Evolutionary conservation across 805 yeast genomes (phyloP), one percentile per base, ranked within the genome.

Genomic region (Candida insectorum): DNA sequence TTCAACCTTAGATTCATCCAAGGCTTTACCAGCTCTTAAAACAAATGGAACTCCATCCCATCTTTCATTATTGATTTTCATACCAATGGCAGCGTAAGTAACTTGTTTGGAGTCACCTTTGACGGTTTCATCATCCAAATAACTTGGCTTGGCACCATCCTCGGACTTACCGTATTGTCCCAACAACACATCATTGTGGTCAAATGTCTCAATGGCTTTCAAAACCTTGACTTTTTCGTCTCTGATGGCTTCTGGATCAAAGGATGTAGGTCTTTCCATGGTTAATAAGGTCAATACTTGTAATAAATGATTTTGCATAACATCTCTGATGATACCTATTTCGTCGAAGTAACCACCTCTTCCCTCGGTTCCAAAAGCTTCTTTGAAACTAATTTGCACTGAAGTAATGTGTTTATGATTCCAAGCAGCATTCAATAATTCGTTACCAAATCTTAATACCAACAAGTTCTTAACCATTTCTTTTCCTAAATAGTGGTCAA

Each of bases 1-100:
- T 69, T 93, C 98, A 31, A 93, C 98, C 71, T 88, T 88, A 39
- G 91, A 84, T 53, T 82, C 89, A 59, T 91, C 87, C 40, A 93
- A 69, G n/a, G 97, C 96, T 67, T 93, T 93, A 54, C 98, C 98
- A 11, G 97, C 98, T 66, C 96, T 78, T 71, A 93, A 71, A 33
- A 93, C 81, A 54, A 93, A 78, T 35, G 98, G 98, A 28, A 93
- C 97, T 52, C 97, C 97, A 43, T 85, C 93, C 98, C 98, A 93
- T 56, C 97, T 79, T 64, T 93, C 97, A 61, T 89, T 93, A 52
- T 79, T 71, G 59, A 93, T 85, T 45, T 79, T 68, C 41, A 91
- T 55, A 15, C 81, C 75, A 38, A 93, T 55, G 3, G 96, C 96
- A 9, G 97, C 96, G 60, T 75, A 93, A 4, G 98, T 93, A 36